Evolutionary conservation across 2,329 filamentous ascomycete species (phyloP), one percentile per base, ranked within the genome.

Genomic region (Colletotrichum chrysophilum): DNA sequence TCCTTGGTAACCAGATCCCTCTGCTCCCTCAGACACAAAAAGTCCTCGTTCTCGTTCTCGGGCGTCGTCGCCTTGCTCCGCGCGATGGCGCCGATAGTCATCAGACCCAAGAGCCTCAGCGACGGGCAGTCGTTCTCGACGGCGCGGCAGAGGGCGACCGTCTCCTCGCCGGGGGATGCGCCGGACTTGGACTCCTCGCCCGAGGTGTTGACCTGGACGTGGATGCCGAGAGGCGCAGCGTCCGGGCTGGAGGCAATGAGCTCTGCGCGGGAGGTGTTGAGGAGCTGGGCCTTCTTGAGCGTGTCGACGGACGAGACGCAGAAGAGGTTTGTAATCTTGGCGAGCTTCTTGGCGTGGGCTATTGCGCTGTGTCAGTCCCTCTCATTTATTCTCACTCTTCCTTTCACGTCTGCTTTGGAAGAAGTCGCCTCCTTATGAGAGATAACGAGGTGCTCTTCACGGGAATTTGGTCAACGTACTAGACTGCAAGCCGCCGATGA

Each of bases 51-150:
- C 85, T 96, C 94, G n/a, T 88, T 93, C 79, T 94, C 95, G 1
- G 90, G 86, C 3, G 92, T 94, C 4, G 92, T 93, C 18, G 91
- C 95, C 80, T 92, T 90, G 79, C 94, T 97, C 77, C 96, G 88
- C 65, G 96, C 96, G 83, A 98, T 98, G 21, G 96, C 96, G 2
- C 97, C 97, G 81, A 99, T 98, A 3, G 97, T 99, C 97, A 99
- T 99, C 48, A 99, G 85, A 0, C 97, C 97, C 34, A 94, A 89
- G 4, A 99, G 87, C 72, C 91, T 87, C 48, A 99, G 87, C 82
- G 93, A 89, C 2, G 94, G 93, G 83, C 95, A 98, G 48, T 91
- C 88, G 6, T 93, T 88, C 13, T 91, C 83, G 68, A 99, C 91
- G 80, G 94, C 90, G 68, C 88, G 89, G 82, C 95, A 96, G 52